Conservation (phyloP, 345 rosid species). For the Syzygium aromaticum region DNA sequence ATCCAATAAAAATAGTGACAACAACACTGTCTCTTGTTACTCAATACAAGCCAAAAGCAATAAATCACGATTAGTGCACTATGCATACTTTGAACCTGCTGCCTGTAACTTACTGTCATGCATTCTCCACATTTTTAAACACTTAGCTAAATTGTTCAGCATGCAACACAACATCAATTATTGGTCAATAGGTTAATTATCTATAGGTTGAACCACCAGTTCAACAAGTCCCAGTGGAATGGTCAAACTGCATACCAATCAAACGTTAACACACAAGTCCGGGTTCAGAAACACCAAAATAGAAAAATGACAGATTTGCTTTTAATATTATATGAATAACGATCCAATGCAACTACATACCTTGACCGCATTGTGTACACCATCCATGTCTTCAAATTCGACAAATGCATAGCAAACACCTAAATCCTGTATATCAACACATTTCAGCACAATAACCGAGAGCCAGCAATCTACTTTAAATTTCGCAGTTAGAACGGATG, state of each 20-base stretch:
- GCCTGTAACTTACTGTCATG: not conserved
- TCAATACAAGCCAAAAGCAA: not conserved
- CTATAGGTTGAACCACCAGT: not conserved
- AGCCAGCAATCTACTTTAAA: not conserved
- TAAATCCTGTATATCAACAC: constrained; percentile 37
- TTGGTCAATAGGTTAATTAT: not conserved
- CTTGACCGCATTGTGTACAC: constrained; percentile 50
- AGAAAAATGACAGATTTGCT: not conserved
- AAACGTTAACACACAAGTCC: not conserved
- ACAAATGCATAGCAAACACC: constrained; percentile 76
- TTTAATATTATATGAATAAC: not conserved
- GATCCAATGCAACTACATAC: constrained; percentile 15
- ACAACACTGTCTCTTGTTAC: not conserved
- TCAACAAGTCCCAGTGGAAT: not conserved
- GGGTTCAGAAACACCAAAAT: not conserved
- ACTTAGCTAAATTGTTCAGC: not conserved
- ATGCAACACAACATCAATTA: not conserved
- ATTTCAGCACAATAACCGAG: not conserved
- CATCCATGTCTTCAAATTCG: constrained; percentile 56
- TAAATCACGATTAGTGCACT: not conserved
- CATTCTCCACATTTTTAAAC: not conserved
- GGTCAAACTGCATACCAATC: not conserved
- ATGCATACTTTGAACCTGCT: not conserved
- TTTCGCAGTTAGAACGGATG: not conserved
- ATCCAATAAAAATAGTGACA: not conserved